Evolutionary conservation across 2,329 filamentous ascomycete genomes (phyloP), one percentile per base, ranked within the genome.

Genomic region (Fusarium sublunatum): DNA sequence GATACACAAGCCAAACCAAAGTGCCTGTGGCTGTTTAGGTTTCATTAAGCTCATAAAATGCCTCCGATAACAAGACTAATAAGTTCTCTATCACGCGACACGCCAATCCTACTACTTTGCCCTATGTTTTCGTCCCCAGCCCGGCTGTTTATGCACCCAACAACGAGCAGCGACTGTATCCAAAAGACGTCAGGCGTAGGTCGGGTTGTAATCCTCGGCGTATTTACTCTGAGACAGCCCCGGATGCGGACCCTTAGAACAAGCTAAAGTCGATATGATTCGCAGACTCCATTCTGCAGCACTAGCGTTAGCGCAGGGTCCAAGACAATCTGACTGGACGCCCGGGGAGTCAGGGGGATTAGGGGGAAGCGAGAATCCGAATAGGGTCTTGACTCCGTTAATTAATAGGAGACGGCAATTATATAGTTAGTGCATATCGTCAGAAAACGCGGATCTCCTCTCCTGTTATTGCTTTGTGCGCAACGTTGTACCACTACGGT

Each of bases 231-330:
- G 29, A 52, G 39, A 63, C 53, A 49, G 51, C 42, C 49, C 49
- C 48, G 45, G 55, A 52, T 53, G 53, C 43, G 49, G 55, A 49
- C 40, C 53, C 51, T 53, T 54, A 26, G 53, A 48, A 35, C 34
- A 44, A 25, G 40, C 9, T 41, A 42, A 29, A 8, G 28, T 40
- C 35, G 22, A 47, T 26, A 36, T 59, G 58, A 66, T 66, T 66
- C 50, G 63, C 47, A 29, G 44, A 43, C 34, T 44, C 31, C 40
- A 22, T 62, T 61, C 53, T 57, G 41, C 47, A 52, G 58, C 58
- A 50, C 58, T 64, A 60, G 50, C 40, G 54, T 47, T 45, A 22
- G 52, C 50, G 61, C 64, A 69, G 64, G 67, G 67, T 69, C 67
- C 64, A 69, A 69, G 54, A 56, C 67, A 62, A 52, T 47, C 35